These are phyloP conservation scores for Solanum sitiens DNA, from an alignment of 257 asterid genomes.

Conservation along the genomic window DNA sequence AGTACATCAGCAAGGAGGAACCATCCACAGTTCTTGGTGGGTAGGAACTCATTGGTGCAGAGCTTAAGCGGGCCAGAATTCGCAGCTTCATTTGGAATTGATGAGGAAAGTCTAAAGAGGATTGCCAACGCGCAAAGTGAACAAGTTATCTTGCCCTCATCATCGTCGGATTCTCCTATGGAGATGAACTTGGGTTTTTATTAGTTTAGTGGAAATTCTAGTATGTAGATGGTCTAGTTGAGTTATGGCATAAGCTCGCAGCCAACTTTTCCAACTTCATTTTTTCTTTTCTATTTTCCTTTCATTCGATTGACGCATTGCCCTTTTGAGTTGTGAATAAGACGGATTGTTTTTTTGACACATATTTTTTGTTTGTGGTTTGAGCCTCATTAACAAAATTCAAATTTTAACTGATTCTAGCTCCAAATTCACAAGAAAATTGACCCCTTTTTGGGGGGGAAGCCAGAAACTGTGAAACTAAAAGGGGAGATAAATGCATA, in stretches of 20 bases:
- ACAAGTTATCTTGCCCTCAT: conserved; percentile 39
- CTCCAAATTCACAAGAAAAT: background rate
- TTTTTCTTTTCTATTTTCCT: background rate
- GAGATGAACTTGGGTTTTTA: conserved; percentile 17
- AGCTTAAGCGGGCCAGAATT: conserved; percentile 50
- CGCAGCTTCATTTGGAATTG: conserved; percentile 60
- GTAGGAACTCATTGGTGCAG: conserved; percentile 46
- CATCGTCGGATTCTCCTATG: conserved; percentile 37
- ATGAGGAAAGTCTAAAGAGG: conserved; percentile 26
- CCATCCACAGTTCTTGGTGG: conserved; percentile 69
- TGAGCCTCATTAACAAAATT: background rate
- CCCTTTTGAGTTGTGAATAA: background rate
- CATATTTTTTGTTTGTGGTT: too few species aligned
- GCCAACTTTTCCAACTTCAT: background rate
- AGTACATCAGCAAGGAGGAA: conserved; percentile 59
- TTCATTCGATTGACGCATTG: background rate
- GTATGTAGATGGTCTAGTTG: background rate
- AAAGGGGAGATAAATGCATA: background rate
- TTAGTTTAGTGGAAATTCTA: background rate
- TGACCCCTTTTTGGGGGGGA: background rate
- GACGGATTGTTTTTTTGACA: background rate
- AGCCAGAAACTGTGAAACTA: background rate
- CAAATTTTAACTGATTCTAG: background rate
- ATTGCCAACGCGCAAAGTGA: conserved; percentile 39
- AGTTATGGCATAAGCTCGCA: background rate